Percentiles rank a stretch among this genome's conserved stretches.
Evolutionary conservation across 306 rosid genomes (phyloP).

Genomic region (Arachis hypogaea): DNA sequence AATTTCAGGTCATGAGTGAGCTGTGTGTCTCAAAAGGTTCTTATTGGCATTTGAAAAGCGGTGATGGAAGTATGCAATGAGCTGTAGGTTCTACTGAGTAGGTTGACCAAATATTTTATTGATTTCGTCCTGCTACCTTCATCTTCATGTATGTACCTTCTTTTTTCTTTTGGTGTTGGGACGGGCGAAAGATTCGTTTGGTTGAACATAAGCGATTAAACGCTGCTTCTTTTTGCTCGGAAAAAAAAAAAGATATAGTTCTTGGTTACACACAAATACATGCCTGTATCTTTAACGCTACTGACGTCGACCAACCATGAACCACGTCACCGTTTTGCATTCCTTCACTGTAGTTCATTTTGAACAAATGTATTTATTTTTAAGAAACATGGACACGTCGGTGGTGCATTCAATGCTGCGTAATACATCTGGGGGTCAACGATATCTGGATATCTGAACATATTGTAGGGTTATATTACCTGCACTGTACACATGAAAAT

Average conservation of each 20-base stretch:
- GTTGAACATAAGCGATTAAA: no score
- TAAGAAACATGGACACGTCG: no score
- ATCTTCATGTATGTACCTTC: background rate
- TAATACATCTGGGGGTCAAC: no score
- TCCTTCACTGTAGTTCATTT: background rate
- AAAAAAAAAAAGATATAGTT: background rate
- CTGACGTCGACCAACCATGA: no score
- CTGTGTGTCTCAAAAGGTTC: slow-evolving; percentile 73
- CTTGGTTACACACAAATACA: background rate
- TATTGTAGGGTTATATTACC: no score
- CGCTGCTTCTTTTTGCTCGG: slow-evolving; percentile 4
- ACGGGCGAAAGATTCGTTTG: no score
- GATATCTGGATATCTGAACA: no score
- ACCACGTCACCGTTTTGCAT: no score
- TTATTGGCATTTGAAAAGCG: slow-evolving; percentile 69
- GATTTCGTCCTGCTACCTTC: background rate
- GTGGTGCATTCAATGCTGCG: no score
- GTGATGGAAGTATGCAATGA: slow-evolving; percentile 58
- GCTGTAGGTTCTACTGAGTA: slow-evolving; percentile 14
- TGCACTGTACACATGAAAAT: no score
- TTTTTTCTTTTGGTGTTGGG: background rate
- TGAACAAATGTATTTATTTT: no score
- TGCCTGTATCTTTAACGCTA: no score
- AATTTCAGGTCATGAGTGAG: slow-evolving; percentile 74
- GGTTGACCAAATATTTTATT: background rate